Base-by-base conservation (phyloP, 768 basidiomycete genomes). In the Cantharellus cinnabarinus region DNA sequence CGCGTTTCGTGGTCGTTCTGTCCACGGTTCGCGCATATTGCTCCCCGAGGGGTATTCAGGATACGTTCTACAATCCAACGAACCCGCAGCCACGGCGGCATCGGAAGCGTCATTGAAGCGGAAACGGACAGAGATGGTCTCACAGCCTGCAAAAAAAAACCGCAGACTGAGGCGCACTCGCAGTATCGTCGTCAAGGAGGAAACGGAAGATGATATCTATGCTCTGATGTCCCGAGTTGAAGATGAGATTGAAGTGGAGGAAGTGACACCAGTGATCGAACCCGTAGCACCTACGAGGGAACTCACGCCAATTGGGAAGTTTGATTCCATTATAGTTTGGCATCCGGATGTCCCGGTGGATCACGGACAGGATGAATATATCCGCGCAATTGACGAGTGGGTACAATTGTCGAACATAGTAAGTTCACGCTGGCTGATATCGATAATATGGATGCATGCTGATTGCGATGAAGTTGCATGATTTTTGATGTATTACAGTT, bases 281-380 rank as follows among this genome's bases (percentile, higher is more conserved):
- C 0, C 34, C 40, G 52, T 10, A 1, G 14, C 56, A 37, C 5
- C 56, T 14, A 35, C 48, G 7, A 40, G 72, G 51, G 68, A 63
- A 5, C 68, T 85, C 59, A 64, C 70, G 4, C 76, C 82, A 3
- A 69, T 71, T 2, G 75, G 77, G 0, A 74, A 72, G 53, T 89
- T 89, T 65, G 72, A 75, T 2, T 79, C 78, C 1, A 78, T 89
- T 63, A 76, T 77, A n/a, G 66, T 89, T 34, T 89, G 87, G 87
- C 74, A 80, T 60, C 76, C 82, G 3, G 88, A 89, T 68, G 75
- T 77, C 29, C 77, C 79, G 0, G 78, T 84, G 1, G 81, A 88
- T 61, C 80, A 79, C 57, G 77, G 75, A 2, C 73, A 70, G 44
- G 87, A 89, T 65, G 85, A 86, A 64, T 89, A 89, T 67, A 68